Evolutionary conservation across 179 eudicot genomes (phyloP), one percentile per base, ranked within the genome.

Genomic region (Silene noctiflora): DNA sequence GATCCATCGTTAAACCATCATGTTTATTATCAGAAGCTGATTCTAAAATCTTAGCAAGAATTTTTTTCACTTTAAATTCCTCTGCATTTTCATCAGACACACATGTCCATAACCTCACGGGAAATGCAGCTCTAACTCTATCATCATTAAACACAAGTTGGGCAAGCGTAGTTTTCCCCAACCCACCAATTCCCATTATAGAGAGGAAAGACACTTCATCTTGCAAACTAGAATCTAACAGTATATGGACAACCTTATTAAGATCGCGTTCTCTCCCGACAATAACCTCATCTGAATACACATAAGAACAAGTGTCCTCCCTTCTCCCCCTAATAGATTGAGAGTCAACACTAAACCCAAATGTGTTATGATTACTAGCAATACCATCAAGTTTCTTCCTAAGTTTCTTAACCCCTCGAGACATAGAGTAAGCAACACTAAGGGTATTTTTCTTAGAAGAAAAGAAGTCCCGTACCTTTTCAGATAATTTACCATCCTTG

Each of bases 111-210:
- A 46, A 73, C 20, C 48, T 51, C 71, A 51, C n/a, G 17, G 77
- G 33, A 16, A 35, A 65, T 6, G 63, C 20, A 17, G 22, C 14
- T 17, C n/a, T 25, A 29, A 10, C 12, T 42, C 42, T 74, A 20
- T 68, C 27, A 63, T 56, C 68, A n/a, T 59, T 59, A 20, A n/a
- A 59, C 11, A 59, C 24, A 8, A 59, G 22, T 25, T 63, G 67
- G 16, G 67, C 67, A 24, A 63, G 67, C 12, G 67, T 63, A 4
- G 80, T 76, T 29, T 81, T 81, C 0, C 80, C 80, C 33, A 81
- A 31, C 2, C 77, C 83, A 4, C 83, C 80, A 3, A 77, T 39
- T 7, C 81, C 84, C 25, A 67, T 29, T 19, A 81, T 62, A 3
- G 81, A 10, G 48, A 77, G 55, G 22, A 19, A 81, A 2, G 61